Percentiles rank a stretch among this genome's conserved stretches.
These are phyloP conservation scores for Fusarium sp. DNA, from an alignment of 2,329 filamentous ascomycete species.

Conservation along the genomic window DNA sequence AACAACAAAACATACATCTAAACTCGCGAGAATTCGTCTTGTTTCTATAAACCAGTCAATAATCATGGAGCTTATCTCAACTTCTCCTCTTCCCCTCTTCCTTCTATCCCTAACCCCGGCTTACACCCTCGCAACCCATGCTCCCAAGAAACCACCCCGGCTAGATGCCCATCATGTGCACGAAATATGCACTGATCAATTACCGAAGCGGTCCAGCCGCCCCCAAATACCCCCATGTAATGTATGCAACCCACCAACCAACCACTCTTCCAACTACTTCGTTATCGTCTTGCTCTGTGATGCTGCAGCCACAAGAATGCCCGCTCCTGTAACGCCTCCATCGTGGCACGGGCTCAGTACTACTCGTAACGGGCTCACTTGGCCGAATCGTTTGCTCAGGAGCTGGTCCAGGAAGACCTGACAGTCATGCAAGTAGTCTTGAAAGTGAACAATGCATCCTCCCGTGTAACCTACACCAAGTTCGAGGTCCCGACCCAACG, in stretches of 20 bases:
- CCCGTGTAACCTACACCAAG: conserved; percentile 85
- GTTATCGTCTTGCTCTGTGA: conserved; percentile 57
- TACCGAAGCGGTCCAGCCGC: conserved; percentile 45
- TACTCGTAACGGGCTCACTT: conserved; percentile 59
- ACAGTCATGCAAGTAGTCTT: conserved; percentile 79
- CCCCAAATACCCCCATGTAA: conserved; percentile 20
- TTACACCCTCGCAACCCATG: conserved; percentile 27
- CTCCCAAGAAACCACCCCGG: conserved; percentile 22
- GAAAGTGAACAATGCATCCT: conserved; percentile 85
- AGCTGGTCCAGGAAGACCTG: conserved; percentile 76
- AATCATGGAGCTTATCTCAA: conserved; percentile 11
- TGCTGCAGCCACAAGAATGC: conserved; percentile 68
- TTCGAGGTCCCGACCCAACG: conserved; percentile 59
- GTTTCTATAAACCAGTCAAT: conserved; percentile 37
- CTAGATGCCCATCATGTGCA: conserved; percentile 29
- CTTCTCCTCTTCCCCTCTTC: conserved; percentile 21
- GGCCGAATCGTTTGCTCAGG: conserved; percentile 53
- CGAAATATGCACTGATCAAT: conserved; percentile 28
- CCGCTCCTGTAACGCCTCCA: conserved; percentile 74
- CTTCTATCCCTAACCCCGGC: conserved; percentile 25
- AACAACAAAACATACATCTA: neutral
- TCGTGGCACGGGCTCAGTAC: conserved; percentile 71
- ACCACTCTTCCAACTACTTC: conserved; percentile 37
- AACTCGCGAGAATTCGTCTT: conserved; percentile 28
- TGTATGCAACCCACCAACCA: conserved; percentile 34